Conservation (phyloP, 768 basidiomycete species). For the Pulveroboletus sp. region DNA sequence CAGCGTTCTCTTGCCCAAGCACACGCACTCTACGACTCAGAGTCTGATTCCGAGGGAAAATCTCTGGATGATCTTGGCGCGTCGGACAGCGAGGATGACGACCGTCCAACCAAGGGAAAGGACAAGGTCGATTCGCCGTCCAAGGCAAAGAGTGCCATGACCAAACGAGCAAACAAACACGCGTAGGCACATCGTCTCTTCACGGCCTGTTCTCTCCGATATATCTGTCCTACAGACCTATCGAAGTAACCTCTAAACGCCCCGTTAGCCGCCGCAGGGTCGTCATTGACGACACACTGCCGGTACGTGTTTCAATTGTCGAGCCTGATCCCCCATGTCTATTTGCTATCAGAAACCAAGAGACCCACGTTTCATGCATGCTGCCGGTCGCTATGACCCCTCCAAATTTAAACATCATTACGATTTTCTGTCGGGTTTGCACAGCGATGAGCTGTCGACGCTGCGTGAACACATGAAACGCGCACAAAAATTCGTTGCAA, state of each 20-base stretch:
- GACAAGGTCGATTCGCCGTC: slow-evolving; percentile 41
- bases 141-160: slow-evolving; percentile 43
- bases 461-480: slow-evolving; percentile 65
- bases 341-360: slow-evolving; percentile 56
- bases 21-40: slow-evolving; percentile 38
- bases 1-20: slow-evolving; percentile 50
- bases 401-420: slow-evolving; percentile 71
- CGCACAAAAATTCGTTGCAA: slow-evolving; percentile 60
- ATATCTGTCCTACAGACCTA: slow-evolving; percentile 50
- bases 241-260: slow-evolving; percentile 79
- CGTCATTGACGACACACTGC: slow-evolving; percentile 64
- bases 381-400: slow-evolving; percentile 65
- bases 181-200: slow-evolving; percentile 58
- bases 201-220: background rate
- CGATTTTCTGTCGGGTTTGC: slow-evolving; percentile 67
- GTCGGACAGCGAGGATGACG: slow-evolving; percentile 9
- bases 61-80: slow-evolving; percentile 12
- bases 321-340: slow-evolving; percentile 1
- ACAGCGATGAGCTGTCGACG: slow-evolving; percentile 59
- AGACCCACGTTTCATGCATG: slow-evolving; percentile 82
- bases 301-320: slow-evolving; percentile 41
- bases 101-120: slow-evolving; percentile 22
- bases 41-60: slow-evolving; percentile 30
- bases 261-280: slow-evolving; percentile 73
- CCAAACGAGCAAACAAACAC: slow-evolving; percentile 75